Evolutionary conservation across 257 asterid species (phyloP).

Genomic region (Nicotiana obtusifolia): DNA sequence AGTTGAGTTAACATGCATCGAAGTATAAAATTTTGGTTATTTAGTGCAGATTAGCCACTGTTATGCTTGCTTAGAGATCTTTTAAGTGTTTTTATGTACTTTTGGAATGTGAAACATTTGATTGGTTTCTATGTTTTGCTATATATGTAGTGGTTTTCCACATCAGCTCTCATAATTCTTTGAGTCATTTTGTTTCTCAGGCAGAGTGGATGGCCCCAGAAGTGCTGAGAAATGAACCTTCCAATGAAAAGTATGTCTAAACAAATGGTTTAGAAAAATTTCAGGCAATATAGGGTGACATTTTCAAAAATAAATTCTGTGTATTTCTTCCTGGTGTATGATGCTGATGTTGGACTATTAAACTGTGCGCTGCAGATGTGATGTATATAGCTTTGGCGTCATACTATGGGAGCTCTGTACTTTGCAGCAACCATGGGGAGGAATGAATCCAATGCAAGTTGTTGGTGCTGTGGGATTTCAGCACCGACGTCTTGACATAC

Average conservation of each 20-base stretch:
- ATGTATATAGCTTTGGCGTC: slow-evolving; percentile 87
- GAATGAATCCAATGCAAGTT: slow-evolving; percentile 98
- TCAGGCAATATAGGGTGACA: not conserved
- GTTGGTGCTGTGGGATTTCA: slow-evolving; percentile 99
- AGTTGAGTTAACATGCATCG: not conserved
- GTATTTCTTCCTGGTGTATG: not conserved
- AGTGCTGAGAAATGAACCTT: slow-evolving; percentile 96
- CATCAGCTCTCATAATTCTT: not conserved
- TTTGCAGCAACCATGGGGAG: slow-evolving; percentile 91
- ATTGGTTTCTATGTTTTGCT: not conserved
- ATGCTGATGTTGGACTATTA: not conserved
- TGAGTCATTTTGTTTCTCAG: slow-evolving; percentile 33
- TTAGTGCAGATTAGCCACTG: not conserved
- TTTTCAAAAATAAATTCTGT: not conserved
- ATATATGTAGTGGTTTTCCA: not conserved
- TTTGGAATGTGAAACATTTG: not conserved
- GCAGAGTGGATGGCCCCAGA: slow-evolving; percentile 99
- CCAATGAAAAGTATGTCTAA: slow-evolving; percentile 76
- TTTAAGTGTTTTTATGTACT: not conserved
- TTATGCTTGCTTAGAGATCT: not conserved
- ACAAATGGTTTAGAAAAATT: too few species aligned
- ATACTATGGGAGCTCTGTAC: slow-evolving; percentile 97
- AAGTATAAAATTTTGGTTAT: not conserved
- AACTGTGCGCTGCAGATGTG: slow-evolving; percentile 55
- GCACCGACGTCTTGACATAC: slow-evolving; percentile 91